Evolutionary conservation across 192 early-diverging fungal species (phyloP).

Genomic region (Backusella sp.): DNA sequence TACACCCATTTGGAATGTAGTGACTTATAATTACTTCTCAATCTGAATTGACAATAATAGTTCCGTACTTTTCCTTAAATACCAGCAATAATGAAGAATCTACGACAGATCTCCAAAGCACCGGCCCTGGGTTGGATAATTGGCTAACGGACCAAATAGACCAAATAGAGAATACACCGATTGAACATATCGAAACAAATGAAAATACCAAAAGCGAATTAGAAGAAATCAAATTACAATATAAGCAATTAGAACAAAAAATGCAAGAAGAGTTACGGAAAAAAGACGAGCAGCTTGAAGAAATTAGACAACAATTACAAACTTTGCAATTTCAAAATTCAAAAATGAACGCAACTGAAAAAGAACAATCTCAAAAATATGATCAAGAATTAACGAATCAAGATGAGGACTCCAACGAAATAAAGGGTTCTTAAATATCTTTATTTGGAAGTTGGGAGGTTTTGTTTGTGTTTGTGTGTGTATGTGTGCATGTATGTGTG

Average conservation of each 20-base stretch:
- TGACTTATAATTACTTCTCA: not conserved
- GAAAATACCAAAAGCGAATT: not conserved
- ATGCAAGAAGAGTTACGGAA: not conserved
- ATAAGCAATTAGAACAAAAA: not conserved
- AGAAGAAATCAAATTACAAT: not conserved
- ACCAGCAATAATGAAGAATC: not conserved
- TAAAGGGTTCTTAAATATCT: constrained; percentile 8
- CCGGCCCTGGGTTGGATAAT: not conserved
- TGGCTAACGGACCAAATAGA: not conserved
- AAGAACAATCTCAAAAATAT: not conserved
- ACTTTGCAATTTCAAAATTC: constrained; percentile 2
- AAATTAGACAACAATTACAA: constrained; percentile 10
- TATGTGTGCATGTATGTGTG: not conserved
- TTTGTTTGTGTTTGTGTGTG: not conserved
- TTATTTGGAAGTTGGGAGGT: not conserved
- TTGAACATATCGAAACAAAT: not conserved
- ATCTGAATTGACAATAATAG: not conserved
- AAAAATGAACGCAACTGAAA: not conserved
- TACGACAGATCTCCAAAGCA: not conserved
- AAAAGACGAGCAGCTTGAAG: constrained; percentile 7
- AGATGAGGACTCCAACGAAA: not conserved
- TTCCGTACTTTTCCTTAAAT: not conserved
- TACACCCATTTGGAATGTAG: not conserved
- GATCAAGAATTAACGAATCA: not conserved
- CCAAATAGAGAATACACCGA: not conserved